Base-by-base conservation (phyloP, 78 protist genomes). In the Dictyostelium firmibasis region DNA sequence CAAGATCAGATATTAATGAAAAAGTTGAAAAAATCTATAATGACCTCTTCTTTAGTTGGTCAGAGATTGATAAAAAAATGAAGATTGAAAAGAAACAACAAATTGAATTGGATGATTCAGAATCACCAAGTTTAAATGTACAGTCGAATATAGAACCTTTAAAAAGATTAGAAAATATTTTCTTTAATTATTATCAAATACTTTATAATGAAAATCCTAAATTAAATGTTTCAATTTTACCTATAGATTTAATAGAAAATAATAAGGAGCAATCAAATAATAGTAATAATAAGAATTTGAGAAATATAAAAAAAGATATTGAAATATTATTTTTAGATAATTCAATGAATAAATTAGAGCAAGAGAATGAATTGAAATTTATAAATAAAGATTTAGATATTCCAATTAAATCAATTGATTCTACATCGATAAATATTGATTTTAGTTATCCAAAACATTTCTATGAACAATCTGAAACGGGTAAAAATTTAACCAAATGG, bases 171-270 rank as follows among this genome's bases (percentile, higher is more conserved):
- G 94, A 89, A 70, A 47, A 83, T 13, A 31, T 89, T 1, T 47
- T 81, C 7, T 83, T 79, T 60, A 81, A 29, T 27, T 89, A 89
- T 67, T 89, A 89, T 67, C 72, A 89, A 67, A 69, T 89, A 31
- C 25, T 81, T 3, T 89, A 75, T 20, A 81, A 69, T 25, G n/a
- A 36, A 25, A 89, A 89, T 47, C 84, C 82, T 10, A 67, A 70
- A 38, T 69, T 89, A 47, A 79, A 89, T 67, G 86, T 78, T 3
- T 64, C 94, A 29, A 81, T 89, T 27, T 69, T 89, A 9, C 94
- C 94, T 1, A 25, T 75, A 23, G 44, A 86, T 8, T 20, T 86
- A 23, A 7, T 86, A 50, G 20, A 53, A 6, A 16, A 29, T 33
- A 23, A 7, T n/a, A n/a, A n/a, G n/a, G n/a, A n/a, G n/a, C n/a